Percentiles rank a stretch among this genome's conserved stretches.
Conservation (phyloP, 1,139 yeast genomes). For the Zygosaccharomyces pseudobailii region DNA sequence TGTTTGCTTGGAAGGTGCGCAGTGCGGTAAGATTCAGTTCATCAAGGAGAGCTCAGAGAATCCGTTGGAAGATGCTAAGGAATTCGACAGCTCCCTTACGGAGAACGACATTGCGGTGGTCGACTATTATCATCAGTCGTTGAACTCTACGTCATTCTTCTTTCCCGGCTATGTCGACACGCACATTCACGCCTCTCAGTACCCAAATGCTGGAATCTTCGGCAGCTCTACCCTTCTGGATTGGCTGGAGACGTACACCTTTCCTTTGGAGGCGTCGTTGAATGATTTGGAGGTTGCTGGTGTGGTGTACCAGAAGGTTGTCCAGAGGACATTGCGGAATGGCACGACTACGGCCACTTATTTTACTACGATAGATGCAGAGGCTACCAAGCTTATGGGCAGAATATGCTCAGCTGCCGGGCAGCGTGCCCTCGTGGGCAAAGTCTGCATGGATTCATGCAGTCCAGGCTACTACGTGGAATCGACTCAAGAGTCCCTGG, state of each 20-base stretch:
- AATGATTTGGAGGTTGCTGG: conserved; percentile 50
- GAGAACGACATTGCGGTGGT: conserved; percentile 22
- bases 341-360: conserved; percentile 95
- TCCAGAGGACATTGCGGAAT: conserved; percentile 58
- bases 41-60: conserved; percentile 21
- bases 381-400: conserved; percentile 71
- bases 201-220: conserved; percentile 89
- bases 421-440: conserved; percentile 87
- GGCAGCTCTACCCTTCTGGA: conserved; percentile 80
- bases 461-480: conserved; percentile 70
- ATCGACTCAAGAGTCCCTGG: conserved; percentile 50
- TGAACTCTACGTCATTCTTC: conserved; percentile 46
- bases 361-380: conserved; percentile 80
- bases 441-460: conserved; percentile 84
- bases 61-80: conserved; percentile 24
- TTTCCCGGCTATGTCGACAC: conserved; percentile 95
- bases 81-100: conserved; percentile 17
- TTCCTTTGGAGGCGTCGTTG: conserved; percentile 71
- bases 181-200: conserved; percentile 95
- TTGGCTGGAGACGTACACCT: conserved; percentile 84
- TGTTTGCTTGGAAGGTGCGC: conserved; percentile 33
- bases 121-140: background rate
- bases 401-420: conserved; percentile 61
- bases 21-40: conserved; percentile 21
- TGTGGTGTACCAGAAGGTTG: conserved; percentile 58